phyloP scores from a whole-genome alignment of 2,329 filamentous ascomycete genomes.

The Phaeosphaeriaceae sp. region DNA sequence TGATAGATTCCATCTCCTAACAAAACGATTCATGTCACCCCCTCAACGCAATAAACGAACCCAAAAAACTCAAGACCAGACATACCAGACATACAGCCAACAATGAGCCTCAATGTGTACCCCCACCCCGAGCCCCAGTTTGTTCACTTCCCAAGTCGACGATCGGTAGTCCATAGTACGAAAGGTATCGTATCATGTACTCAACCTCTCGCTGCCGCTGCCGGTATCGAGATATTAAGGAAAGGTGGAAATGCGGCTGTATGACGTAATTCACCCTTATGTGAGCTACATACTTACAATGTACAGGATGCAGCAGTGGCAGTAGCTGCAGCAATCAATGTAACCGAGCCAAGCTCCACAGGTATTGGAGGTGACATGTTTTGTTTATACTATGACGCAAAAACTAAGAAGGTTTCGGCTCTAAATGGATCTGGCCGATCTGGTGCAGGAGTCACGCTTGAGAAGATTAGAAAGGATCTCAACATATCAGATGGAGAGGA shows the following conservation, averaged over 20 bases:
- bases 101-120: constrained; percentile 52
- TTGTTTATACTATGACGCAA: constrained; percentile 87
- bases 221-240: constrained; percentile 82
- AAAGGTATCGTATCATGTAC: constrained; percentile 90
- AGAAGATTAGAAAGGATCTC: constrained; percentile 72
- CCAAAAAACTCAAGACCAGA: constrained; percentile 12
- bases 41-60: constrained; percentile 21
- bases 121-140: constrained; percentile 60
- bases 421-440: constrained; percentile 94
- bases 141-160: constrained; percentile 74
- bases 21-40: constrained; percentile 10
- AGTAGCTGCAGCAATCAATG: constrained; percentile 87
- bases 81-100: constrained; percentile 8
- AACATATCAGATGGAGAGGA: constrained; percentile 64
- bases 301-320: constrained; percentile 91
- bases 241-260: constrained; percentile 93
- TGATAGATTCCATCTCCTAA: too few relatives aligned
- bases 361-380: constrained; percentile 99
- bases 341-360: constrained; percentile 91
- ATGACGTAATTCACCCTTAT: constrained; percentile 49
- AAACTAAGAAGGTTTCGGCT: constrained; percentile 79
- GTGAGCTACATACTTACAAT: constrained; percentile 3
- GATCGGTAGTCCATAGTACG: constrained; percentile 92
- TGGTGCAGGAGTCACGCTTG: constrained; percentile 70
- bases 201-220: constrained; percentile 87